A percentile compares a stretch with the other conserved stretches of the same genome.
These are phyloP conservation scores for Diplosphaera chodatii DNA, from an alignment of 139 green algal species.

Conservation along the genomic window DNA sequence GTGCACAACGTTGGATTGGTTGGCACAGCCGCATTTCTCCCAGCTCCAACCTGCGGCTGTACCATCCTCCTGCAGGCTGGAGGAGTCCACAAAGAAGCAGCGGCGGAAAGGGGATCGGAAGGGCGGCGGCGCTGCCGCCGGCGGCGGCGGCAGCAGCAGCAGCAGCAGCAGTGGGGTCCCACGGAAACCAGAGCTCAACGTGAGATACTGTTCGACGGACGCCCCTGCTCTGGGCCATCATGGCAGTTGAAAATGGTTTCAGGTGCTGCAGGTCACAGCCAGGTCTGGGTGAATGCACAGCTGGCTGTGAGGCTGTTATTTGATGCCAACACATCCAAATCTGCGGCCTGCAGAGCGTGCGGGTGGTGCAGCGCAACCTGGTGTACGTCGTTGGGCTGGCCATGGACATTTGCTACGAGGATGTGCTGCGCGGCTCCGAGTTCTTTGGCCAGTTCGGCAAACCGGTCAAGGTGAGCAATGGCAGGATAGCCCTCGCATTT, in stretches of 20 bases:
- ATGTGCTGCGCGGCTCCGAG: conserved; percentile 41
- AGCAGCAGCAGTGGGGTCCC: too few species aligned
- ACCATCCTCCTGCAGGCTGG: neutral
- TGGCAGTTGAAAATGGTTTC: too few species aligned
- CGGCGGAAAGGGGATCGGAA: conserved; percentile 13
- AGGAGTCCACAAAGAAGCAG: conserved; percentile 6
- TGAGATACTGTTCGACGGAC: neutral
- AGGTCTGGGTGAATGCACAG: too few species aligned
- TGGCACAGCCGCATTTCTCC: too few species aligned
- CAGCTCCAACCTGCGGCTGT: too few species aligned
- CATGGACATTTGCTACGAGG: conserved; percentile 75
- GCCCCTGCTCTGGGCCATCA: too few species aligned
- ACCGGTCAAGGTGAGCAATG: conserved; percentile 41
- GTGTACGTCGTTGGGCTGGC: conserved; percentile 85
- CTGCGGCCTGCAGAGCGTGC: conserved; percentile 70
- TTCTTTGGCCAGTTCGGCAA: conserved; percentile 87
- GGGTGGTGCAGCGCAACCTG: conserved; percentile 88
- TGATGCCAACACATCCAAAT: too few species aligned
- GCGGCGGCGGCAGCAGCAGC: neutral
- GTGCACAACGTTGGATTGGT: too few species aligned
- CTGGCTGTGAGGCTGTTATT: too few species aligned
- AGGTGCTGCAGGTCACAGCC: too few species aligned
- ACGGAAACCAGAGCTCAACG: neutral
- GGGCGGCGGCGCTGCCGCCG: neutral
- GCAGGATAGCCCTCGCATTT: neutral